Evolutionary conservation across 192 early-diverging fungal species (phyloP), one percentile per base, ranked within the genome.

Genomic region (Rhizoclosmatium globosum): DNA sequence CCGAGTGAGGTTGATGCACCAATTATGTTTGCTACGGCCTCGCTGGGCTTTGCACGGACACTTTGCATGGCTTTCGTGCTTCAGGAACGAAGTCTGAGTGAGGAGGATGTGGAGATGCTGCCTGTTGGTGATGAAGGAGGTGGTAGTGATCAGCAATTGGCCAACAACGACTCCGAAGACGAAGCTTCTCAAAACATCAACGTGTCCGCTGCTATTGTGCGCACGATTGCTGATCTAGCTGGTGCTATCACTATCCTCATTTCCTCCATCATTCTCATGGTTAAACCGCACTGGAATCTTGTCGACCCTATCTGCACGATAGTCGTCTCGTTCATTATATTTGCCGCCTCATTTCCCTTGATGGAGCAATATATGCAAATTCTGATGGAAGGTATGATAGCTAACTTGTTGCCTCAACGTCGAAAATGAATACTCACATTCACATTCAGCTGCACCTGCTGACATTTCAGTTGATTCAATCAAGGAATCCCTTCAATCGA

Each of bases 261-360:
- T 62, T 91, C 93, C 1, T 85, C 93, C 0, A 82, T 92, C 9
- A 74, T 92, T 39, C 83, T 94, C 21, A 45, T 62, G 56, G 80
- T 90, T 62, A 82, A 86, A 48, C 90, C 90, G 17, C 57, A 78
- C 9, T 74, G 81, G 43, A 87, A 84, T 6, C 87, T 89, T 70
- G 84, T 94, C 47, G 93, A 94, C 68, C 93, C 93, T 0, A 53
- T 93, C 7, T 94, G 93, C 80, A 94, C 93, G 2, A 92, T 94
- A 67, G n/a, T 92, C n/a, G 94, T 94, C 66, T 91, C 92, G 0
- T 73, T 88, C 59, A 79, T 94, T 57, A 92, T 94, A 21, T 82
- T 94, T 39, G 79, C 76, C 9, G 92, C 93, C 6, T 92, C 93
- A 0, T 81, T 92, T 15, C 82, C 86, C 2, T 70, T 94, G 3